Base-by-base conservation (phyloP, 2,329 filamentous ascomycete genomes). In the Cladosporium phlei region DNA sequence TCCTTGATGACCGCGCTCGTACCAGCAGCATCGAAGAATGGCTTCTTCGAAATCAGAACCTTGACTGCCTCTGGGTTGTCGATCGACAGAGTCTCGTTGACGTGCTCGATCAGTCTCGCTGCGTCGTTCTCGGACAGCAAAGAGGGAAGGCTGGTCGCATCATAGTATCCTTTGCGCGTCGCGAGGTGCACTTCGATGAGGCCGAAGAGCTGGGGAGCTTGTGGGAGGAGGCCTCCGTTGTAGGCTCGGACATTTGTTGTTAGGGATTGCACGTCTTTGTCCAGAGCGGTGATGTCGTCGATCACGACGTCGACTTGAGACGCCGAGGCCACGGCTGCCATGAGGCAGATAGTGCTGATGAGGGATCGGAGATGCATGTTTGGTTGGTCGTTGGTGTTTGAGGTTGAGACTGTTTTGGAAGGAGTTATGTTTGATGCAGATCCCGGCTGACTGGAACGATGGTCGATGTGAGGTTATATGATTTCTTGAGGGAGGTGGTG, bases 261-360 rank as follows among this genome's bases (percentile, higher is more conserved):
- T 24, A 59, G 49, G 14, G 38, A 35, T 14, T 48, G 53, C 4
- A 59, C 57, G 3, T 54, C 53, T 20, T 42, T 46, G 46, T 58
- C 53, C 38, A 59, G 58, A 16, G 50, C 53, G 2, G 52, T 58
- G 30, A 59, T 55, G 50, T 55, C 56, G 52, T 56, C 37, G 43
- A 43, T 47, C 2, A 52, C 50, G 9, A 48, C 46, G 24, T 55
- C 46, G n/a, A 55, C 53, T 9, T 49, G 38, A 12, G 34, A 34
- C 4, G 46, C 38, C 9, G 45, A 32, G 1, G 33, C 39, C 4
- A 29, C 27, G 19, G 28, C 33, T 4, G 24, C 29, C 3, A 20
- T 24, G 14, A 43, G 39, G n/a, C 32, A 21, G 20, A 43, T 4
- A 8, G 20, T 17, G 9, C 12, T 33, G 29, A 43, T 14, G 8